Base-by-base conservation (phyloP, 768 basidiomycete species). In the Fibroporia radiculosa region DNA sequence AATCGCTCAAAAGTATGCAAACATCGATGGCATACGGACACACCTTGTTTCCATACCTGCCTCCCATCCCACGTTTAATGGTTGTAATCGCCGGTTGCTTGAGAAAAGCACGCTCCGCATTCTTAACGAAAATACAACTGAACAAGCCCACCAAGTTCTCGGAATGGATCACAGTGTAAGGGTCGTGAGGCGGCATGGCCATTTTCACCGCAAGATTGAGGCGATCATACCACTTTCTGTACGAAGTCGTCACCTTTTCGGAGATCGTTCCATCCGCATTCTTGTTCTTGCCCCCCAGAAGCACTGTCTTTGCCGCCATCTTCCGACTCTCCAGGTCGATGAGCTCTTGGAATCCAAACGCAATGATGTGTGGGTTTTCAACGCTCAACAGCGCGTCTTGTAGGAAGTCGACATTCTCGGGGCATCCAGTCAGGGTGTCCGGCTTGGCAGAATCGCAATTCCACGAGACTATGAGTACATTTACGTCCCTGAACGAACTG, bases 31-130 rank as follows among this genome's bases (percentile, higher is more conserved):
- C 25, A 25, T n/a, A n/a, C n/a, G n/a, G 1, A 37, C 74, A 26
- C 23, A 89, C 93, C 79, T 99, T 98, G 61, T 98, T 98, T 0
- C 95, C 95, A 59, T 95, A 95, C 45, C 84, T 69, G 1, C 93
- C 92, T 0, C 85, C 84, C 76, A 99, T 87, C 1, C 95, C 95
- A 13, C 92, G 72, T 66, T 97, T 97, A 48, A 97, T 72, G 1
- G 83, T 86, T 4, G 82, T 79, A n/a, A 91, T 78, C 8, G 83
- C 72, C 35, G 78, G 64, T 60, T 90, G 80, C 57, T 78, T 73
- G 48, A 96, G 63, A 45, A 66, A 60, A 23, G 59, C 58, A 59
- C 74, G 73, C 66, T 89, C 77, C 33, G 74, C 63, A 47, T 75
- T 72, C 69, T 86, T 87, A 51, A 86, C 72, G 43, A 96, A 91